Evolutionary conservation across 1,139 yeast genomes (phyloP).

Genomic region (Nakaseomyces bracarensis): DNA sequence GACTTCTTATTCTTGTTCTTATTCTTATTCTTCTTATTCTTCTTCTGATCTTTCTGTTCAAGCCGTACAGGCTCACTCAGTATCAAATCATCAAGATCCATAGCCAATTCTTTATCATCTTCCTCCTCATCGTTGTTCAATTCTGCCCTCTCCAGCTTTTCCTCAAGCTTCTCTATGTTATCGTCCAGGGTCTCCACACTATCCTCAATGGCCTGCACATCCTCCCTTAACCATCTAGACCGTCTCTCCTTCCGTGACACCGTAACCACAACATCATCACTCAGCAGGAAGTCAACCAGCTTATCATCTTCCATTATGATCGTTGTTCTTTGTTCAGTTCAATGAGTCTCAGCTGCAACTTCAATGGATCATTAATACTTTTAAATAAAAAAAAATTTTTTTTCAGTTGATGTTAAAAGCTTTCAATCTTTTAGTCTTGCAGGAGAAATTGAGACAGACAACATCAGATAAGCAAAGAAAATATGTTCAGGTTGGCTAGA

Average conservation of each 20-base stretch:
- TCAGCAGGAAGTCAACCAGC: constrained; percentile 8
- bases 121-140: not conserved
- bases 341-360: no score
- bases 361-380: no score
- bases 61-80: constrained; percentile 3
- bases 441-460: no score
- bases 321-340: not conserved
- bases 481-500: no score
- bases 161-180: no score
- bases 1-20: constrained; percentile 2
- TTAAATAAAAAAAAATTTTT: no score
- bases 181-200: no score
- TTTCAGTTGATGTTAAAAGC: no score
- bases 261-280: constrained; percentile 4
- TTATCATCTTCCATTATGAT: constrained; percentile 8
- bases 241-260: not conserved
- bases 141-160: not conserved
- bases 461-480: no score
- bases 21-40: not conserved
- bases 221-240: constrained; percentile 2
- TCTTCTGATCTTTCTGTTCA: no score
- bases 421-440: no score
- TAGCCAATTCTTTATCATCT: constrained; percentile 1
- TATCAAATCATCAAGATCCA: constrained; percentile 1
- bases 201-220: no score